Percentiles rank a stretch among this genome's conserved stretches.
phyloP scores from a whole-genome alignment of 2,329 filamentous ascomycete genomes.

The Penicillium sp. region DNA sequence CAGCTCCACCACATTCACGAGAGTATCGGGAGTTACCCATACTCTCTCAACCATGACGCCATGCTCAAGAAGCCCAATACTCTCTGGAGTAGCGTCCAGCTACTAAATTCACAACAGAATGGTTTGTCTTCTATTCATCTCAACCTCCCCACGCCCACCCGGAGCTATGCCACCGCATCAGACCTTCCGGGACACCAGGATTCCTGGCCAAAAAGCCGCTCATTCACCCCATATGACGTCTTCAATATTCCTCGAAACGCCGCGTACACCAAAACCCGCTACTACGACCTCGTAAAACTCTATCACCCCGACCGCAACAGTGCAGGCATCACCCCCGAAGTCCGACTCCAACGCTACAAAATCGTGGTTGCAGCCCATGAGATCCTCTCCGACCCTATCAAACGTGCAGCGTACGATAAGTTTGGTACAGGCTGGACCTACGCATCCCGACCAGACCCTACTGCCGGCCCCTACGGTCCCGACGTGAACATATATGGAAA shows the following conservation, averaged over 20 bases:
- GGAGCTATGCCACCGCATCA: conserved; percentile 37
- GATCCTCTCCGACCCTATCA: conserved; percentile 78
- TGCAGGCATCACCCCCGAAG: conserved; percentile 54
- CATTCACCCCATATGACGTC: conserved; percentile 82
- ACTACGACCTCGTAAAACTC: conserved; percentile 89
- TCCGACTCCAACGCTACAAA: conserved; percentile 83
- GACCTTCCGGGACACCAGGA: conserved; percentile 31
- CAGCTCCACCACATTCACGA: background rate
- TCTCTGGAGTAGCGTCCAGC: conserved; percentile 40
- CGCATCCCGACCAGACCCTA: conserved; percentile 39
- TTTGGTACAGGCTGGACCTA: conserved; percentile 78
- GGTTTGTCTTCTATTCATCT: conserved; percentile 20
- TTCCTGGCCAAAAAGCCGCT: conserved; percentile 45
- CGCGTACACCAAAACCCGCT: conserved; percentile 78
- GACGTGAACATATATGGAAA: conserved; percentile 59
- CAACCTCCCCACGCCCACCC: conserved; percentile 21
- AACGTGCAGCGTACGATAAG: conserved; percentile 77
- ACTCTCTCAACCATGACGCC: conserved; percentile 33
- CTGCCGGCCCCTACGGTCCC: conserved; percentile 60
- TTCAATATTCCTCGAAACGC: conserved; percentile 63
- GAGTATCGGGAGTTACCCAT: conserved; percentile 14
- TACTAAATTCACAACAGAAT: conserved; percentile 24
- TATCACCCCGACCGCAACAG: conserved; percentile 82
- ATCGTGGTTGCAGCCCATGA: conserved; percentile 85
- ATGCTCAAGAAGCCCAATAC: conserved; percentile 51